Evolutionary conservation across 2,329 filamentous ascomycete genomes (phyloP).

Genomic region (Calonectria pteridis): DNA sequence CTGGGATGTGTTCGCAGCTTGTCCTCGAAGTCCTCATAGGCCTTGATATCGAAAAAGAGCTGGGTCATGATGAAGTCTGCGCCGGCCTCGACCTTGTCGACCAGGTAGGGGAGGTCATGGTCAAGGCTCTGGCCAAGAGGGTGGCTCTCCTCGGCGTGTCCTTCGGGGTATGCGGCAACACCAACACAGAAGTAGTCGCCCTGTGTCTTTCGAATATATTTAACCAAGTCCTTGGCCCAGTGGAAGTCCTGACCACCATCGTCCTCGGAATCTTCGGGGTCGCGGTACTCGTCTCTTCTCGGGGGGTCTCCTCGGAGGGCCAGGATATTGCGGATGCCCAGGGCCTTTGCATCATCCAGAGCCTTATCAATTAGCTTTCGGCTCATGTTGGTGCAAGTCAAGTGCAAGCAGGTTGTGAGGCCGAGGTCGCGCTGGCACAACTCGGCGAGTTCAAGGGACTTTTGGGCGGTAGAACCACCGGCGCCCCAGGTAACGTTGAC

Average conservation of each 20-base stretch:
- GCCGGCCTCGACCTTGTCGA: slow-evolving; percentile 91
- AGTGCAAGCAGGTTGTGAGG: slow-evolving; percentile 93
- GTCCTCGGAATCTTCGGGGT: slow-evolving; percentile 68
- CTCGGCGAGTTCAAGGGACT: slow-evolving; percentile 94
- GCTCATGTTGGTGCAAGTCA: slow-evolving; percentile 99
- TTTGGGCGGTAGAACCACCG: slow-evolving; percentile 89
- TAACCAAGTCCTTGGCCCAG: slow-evolving; percentile 90
- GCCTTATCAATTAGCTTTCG: slow-evolving; percentile 87
- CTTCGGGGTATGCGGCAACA: slow-evolving; percentile 94
- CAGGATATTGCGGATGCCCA: slow-evolving; percentile 94
- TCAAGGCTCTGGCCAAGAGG: slow-evolving; percentile 78
- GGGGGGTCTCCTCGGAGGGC: slow-evolving; percentile 93
- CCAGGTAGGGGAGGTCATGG: slow-evolving; percentile 86
- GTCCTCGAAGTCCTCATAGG: slow-evolving; percentile 84
- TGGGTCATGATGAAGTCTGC: slow-evolving; percentile 99
- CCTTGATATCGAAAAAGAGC: slow-evolving; percentile 91
- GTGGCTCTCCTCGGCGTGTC: slow-evolving; percentile 91
- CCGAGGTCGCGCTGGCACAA: slow-evolving; percentile 93
- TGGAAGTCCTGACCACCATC: slow-evolving; percentile 82
- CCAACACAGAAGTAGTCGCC: slow-evolving; percentile 97
- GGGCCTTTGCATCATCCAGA: slow-evolving; percentile 87
- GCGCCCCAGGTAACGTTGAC: slow-evolving; percentile 99
- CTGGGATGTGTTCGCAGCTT: slow-evolving; percentile 84
- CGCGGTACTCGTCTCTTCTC: slow-evolving; percentile 85
- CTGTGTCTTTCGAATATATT: slow-evolving; percentile 86